These are phyloP conservation scores for Penicillium crystallinum DNA, from an alignment of 495 filamentous ascomycete genomes.

Conservation along the genomic window DNA sequence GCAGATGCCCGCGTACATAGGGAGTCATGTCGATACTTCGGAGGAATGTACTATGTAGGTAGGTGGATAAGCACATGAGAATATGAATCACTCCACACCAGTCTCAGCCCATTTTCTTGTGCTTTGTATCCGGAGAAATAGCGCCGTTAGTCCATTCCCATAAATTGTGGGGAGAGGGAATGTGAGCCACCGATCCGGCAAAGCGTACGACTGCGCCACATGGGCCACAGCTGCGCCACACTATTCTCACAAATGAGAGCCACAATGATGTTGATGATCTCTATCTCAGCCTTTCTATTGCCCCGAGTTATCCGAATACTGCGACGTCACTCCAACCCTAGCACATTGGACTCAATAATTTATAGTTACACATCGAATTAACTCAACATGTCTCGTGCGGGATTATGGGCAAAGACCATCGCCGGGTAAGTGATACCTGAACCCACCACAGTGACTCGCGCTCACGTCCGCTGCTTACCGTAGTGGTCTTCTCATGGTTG, in stretches of 20 bases:
- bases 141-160: no score
- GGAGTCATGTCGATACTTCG: background rate
- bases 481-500: constrained; percentile 62
- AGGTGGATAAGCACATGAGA: background rate
- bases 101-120: background rate
- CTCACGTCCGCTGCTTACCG: constrained; percentile 9
- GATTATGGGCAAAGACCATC: constrained; percentile 52
- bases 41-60: background rate
- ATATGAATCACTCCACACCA: background rate
- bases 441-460: background rate
- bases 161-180: background rate
- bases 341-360: background rate
- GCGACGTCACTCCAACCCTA: background rate
- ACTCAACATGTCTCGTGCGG: constrained; percentile 45
- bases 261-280: constrained; percentile 19
- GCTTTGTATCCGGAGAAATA: no score
- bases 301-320: background rate
- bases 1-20: background rate
- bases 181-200: background rate
- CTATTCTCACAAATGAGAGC: constrained; percentile 16
- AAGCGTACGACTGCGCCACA: constrained; percentile 11
- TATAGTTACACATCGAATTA: background rate
- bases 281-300: background rate
- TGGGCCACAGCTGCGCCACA: constrained; percentile 13
- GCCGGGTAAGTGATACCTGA: constrained; percentile 37